Conservation (phyloP, 1,284 basidiomycete species). For the Boletus mariae region DNA sequence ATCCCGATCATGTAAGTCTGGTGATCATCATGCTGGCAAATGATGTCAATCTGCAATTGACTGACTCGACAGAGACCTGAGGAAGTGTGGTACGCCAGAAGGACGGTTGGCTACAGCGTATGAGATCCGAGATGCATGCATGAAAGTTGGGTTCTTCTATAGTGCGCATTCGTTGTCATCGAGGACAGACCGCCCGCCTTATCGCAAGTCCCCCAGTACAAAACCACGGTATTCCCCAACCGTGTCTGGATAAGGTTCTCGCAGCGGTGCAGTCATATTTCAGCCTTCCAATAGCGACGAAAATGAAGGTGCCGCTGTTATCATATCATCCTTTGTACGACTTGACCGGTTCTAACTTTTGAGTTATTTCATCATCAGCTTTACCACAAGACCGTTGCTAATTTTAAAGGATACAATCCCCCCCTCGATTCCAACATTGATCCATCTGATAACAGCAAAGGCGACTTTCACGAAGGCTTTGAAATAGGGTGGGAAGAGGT, state of each 20-base stretch:
- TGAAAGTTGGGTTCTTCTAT: slow-evolving; percentile 34
- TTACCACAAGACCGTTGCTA: slow-evolving; percentile 64
- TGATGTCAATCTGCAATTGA: not conserved
- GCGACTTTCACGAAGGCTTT: slow-evolving; percentile 85
- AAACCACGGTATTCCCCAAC: slow-evolving; percentile 70
- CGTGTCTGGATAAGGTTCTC: slow-evolving; percentile 50
- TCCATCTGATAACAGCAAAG: slow-evolving; percentile 51
- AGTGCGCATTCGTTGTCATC: slow-evolving; percentile 14
- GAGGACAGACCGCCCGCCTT: not conserved
- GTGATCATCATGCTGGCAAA: not conserved
- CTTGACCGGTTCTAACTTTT: not conserved
- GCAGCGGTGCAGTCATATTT: slow-evolving; percentile 64
- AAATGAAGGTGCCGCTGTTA: slow-evolving; percentile 50
- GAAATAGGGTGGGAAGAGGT: slow-evolving; percentile 71
- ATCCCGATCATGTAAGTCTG: slow-evolving; percentile 29
- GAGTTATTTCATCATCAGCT: slow-evolving; percentile 35
- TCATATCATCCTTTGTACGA: not conserved
- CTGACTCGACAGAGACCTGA: slow-evolving; percentile 19
- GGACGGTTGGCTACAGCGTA: slow-evolving; percentile 18
- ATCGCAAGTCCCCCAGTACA: slow-evolving; percentile 42
- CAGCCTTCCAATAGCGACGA: slow-evolving; percentile 50
- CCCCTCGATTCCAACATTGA: slow-evolving; percentile 66
- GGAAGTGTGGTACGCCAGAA: slow-evolving; percentile 18
- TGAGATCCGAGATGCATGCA: slow-evolving; percentile 31
- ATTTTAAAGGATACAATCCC: slow-evolving; percentile 80